Conservation (phyloP, 257 asterid genomes). For the Solanum arcanum region DNA sequence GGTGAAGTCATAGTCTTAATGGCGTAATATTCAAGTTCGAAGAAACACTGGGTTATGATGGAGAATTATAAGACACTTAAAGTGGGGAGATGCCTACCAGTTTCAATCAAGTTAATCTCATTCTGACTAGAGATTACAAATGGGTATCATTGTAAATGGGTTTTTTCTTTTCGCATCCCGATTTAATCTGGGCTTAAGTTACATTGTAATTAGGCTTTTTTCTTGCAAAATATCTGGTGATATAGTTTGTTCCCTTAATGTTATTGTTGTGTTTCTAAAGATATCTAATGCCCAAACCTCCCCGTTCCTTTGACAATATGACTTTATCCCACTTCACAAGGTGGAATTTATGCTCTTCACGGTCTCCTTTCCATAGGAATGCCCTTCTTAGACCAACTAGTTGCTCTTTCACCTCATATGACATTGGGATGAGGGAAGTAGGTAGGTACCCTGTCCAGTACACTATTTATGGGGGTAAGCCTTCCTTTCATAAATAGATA, state of each 20-base stretch:
- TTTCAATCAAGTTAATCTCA: too few species aligned
- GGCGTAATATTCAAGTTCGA: neutral
- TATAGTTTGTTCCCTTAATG: neutral
- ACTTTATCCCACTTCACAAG: neutral
- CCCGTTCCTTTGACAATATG: neutral
- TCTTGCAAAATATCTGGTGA: neutral
- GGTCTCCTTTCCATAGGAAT: neutral
- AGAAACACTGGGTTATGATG: neutral
- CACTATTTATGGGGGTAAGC: neutral
- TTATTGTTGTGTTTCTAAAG: neutral
- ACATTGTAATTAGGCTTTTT: neutral
- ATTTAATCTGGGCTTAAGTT: neutral
- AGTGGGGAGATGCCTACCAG: neutral
- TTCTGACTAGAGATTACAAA: neutral
- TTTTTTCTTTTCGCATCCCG: neutral
- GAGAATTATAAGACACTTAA: neutral
- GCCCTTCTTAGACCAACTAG: neutral
- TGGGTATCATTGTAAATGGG: too few species aligned
- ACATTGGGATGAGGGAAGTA: neutral
- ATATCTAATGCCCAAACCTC: neutral
- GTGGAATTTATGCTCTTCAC: neutral
- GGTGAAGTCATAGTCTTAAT: neutral
- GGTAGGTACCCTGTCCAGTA: neutral
- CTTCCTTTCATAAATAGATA: neutral
- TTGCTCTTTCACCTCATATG: neutral